Base-by-base conservation (phyloP, 305 asterid species). In the Plantago lanceolata region DNA sequence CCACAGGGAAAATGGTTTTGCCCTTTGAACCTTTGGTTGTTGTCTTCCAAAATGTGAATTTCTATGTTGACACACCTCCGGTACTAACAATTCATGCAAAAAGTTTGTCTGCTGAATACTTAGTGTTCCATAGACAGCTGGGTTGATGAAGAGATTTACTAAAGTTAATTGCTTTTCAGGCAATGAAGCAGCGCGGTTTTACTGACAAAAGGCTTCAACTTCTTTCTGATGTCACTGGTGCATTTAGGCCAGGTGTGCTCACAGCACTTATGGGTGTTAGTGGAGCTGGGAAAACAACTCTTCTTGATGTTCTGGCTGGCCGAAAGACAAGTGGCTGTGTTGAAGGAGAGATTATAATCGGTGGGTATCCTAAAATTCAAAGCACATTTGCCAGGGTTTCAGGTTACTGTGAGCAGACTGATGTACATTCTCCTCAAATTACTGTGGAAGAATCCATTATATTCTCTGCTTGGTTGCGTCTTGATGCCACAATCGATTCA, bases 31-130 rank as follows among this genome's bases (percentile, higher is more conserved):
- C 85, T 11, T 67, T 80, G 66, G 68, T 73, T 58, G 65, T 86
- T 37, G 85, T 77, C 24, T 86, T 86, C 66, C 85, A 79, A 69
- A 81, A 82, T 71, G 80, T 86, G 75, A 79, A 84, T 16, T 86
- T 84, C 81, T 82, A 77, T 28, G 78, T 86, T 28, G 87, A 82
- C 50, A 78, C 82, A 19, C 88, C 90, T 20, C 18, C 35, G 85
- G 91, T 86, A 69, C 70, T 55, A 43, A 49, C 50, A 64, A 48
- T 61, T 49, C 48, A 6, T 18, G 67, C n/a, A 44, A 44, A 49
- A 64, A 35, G 6, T 35, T 4, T 6, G 16, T 37, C 48, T 18
- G 13, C 18, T 28, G 17, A 18, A 24, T 52, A 52, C 57, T 16
- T 7, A 35, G 12, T 35, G 43, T 35, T 6, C 43, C 43, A n/a